These are phyloP conservation scores for Termitomyces sp. DNA, from an alignment of 768 basidiomycete genomes.

Conservation along the genomic window DNA sequence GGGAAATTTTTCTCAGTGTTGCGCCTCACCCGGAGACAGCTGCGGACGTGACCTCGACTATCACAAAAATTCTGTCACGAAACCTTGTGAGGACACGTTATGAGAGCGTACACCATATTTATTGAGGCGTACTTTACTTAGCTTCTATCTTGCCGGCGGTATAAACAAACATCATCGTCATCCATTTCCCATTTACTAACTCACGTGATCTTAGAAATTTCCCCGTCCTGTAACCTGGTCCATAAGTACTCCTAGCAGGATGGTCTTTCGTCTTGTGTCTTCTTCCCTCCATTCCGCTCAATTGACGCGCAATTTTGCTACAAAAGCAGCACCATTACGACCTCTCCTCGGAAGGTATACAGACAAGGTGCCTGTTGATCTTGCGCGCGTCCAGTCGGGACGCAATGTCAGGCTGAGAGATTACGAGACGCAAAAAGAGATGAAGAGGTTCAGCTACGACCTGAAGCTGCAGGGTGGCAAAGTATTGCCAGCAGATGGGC, in stretches of 20 bases:
- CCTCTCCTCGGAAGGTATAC: conserved; percentile 7
- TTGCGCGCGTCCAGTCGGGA: conserved; percentile 6
- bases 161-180: no score
- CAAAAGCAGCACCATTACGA: conserved; percentile 2
- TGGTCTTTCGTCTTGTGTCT: not conserved
- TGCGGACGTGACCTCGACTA: no score
- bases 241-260: not conserved
- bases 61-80: no score
- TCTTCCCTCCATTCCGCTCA: not conserved
- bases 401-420: conserved; percentile 6
- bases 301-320: conserved; percentile 1
- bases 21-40: no score
- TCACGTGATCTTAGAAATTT: no score
- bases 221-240: no score
- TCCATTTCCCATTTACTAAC: no score
- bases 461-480: conserved; percentile 1
- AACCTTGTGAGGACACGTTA: no score
- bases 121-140: no score
- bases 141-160: no score
- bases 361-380: conserved; percentile 6
- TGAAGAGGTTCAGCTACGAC: conserved; percentile 10
- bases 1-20: no score
- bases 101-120: no score
- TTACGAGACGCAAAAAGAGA: conserved; percentile 4
- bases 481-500: conserved; percentile 2